Evolutionary conservation across 331 rosid genomes (phyloP), one percentile per base, ranked within the genome.

Genomic region (Rhamnella rubrinervis): DNA sequence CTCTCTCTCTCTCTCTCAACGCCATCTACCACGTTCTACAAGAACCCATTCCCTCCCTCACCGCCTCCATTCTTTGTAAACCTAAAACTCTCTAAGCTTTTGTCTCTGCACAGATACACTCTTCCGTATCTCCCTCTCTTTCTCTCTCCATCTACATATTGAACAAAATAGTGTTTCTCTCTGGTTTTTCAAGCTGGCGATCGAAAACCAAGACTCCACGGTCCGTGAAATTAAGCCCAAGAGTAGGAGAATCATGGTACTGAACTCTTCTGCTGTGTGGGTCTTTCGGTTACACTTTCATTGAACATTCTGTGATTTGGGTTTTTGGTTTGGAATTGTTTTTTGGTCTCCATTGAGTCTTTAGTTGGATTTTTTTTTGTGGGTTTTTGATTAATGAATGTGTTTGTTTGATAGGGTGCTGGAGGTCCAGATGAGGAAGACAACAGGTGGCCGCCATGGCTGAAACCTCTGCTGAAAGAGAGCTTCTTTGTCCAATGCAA

Each of bases 371-470:
- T 18, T 79, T 63, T 57, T 31, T 78, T 44, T 57, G 26, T 40
- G 3, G 12, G 8, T 51, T 67, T 39, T 64, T 76, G 12, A n/a
- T 39, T 15, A 60, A 51, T 37, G 17, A 13, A 63, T 38, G 46
- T 16, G 12, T 63, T 70, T 57, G 78, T 53, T 21, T 23, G 35
- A 66, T 40, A 90, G 98, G 98, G 96, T 75, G 96, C 92, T 78
- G 96, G 93, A 68, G 98, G 96, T 1, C 96, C 92, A 41, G 97
- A 89, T 38, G 99, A 89, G 6, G 96, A 91, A 63, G 96, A 89
- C 68, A 81, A 78, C 65, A 85, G 93, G 81, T 95, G 99, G 99
- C 99, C 99, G 26, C 99, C 99, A 69, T 95, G 99, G 99, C 82
- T 95, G 88, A 89, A 87, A 71, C 97, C 99, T 51, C 82, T 95